Base-by-base conservation (phyloP, 768 basidiomycete genomes). In the Pholiota molesta region DNA sequence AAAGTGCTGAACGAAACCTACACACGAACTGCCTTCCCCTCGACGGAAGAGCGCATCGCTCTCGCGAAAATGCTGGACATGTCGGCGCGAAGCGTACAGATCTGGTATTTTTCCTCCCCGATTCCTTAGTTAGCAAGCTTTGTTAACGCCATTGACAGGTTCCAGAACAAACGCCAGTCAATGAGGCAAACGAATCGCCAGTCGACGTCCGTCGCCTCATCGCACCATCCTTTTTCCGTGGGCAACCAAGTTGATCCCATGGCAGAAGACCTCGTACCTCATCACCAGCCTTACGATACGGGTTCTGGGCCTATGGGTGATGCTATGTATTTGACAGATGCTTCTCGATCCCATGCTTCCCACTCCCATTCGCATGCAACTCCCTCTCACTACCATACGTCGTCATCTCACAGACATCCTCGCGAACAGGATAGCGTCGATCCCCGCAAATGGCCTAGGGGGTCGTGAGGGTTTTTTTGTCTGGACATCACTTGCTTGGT, bases 91-190 rank as follows among this genome's bases (percentile, higher is more conserved):
- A 92, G 90, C 65, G 92, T 94, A 61, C 92, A 94, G 73, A 94
- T 94, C 60, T 94, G 92, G 92, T 92, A 31, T 68, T 56, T 21
- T 61, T 58, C 53, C 35, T 39, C 16, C 39, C 28, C 23, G 31
- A 40, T 65, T 59, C 66, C 69, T 53, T 53, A 54, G 64, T 66
- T 61, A 51, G 65, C 26, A 13, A 28, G 13, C 9, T 66, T 56
- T 68, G 55, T 65, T 26, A 63, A 63, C 69, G 54, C 71, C 68
- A 67, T 58, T 59, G 55, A 65, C 74, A 93, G 91, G 91, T 93
- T 93, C 79, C 91, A 93, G 77, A 93, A 93, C 71, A 92, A 92
- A 75, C 80, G 91, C 59, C 91, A 93, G 71, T 88, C 90, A 8
- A 90, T 89, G 88, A 81, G 90, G 56, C 90, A 92, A 73, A 89